Base-by-base conservation (phyloP, 2,329 filamentous ascomycete genomes). In the Scytalidium lignicola region DNA sequence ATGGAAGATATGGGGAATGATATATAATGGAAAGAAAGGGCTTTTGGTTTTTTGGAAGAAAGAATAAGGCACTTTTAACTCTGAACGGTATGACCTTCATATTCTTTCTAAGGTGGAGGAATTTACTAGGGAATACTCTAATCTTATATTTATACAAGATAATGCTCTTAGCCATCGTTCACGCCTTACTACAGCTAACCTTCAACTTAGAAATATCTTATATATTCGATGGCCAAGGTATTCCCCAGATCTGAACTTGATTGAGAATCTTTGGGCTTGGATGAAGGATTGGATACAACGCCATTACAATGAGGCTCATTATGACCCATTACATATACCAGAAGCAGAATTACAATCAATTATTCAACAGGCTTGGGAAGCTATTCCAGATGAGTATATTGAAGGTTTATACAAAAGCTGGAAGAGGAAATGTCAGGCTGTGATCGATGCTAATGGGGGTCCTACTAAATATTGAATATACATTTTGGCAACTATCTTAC, bases 271-370 rank as follows among this genome's bases (percentile, higher is more conserved):
- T 5, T 53, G 37, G 48, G 43, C 41, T 37, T 53, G 22, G 46
- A 53, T 53, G 21, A 51, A 51, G 20, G 46, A 50, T 20, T 51
- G 40, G 43, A 53, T 53, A 37, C 37, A 52, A 43, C 5, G 21
- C 2, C 32, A 47, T 22, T 52, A 49, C 45, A 6, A 26, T 26
- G 10, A 10, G 10, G 23, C 23, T 26, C 23, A 47, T 17, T 53
- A 49, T 20, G 22, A 46, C n/a, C 15, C 20, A 2, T 3, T 21
- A n/a, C 49, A 46, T 20, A 42, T 49, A n/a, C 26, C 44, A n/a
- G n/a, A 49, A 4, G 8, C 2, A 39, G 1, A 46, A n/a, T 26
- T 53, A 17, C 41, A 28, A 22, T 12, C 3, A 13, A 51, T 51
- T 41, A 48, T 53, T 46, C 29, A 9, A n/a, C 40, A 44, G 15